These are phyloP conservation scores for Sparassis latifolia DNA, from an alignment of 1,284 basidiomycete genomes.

Conservation along the genomic window DNA sequence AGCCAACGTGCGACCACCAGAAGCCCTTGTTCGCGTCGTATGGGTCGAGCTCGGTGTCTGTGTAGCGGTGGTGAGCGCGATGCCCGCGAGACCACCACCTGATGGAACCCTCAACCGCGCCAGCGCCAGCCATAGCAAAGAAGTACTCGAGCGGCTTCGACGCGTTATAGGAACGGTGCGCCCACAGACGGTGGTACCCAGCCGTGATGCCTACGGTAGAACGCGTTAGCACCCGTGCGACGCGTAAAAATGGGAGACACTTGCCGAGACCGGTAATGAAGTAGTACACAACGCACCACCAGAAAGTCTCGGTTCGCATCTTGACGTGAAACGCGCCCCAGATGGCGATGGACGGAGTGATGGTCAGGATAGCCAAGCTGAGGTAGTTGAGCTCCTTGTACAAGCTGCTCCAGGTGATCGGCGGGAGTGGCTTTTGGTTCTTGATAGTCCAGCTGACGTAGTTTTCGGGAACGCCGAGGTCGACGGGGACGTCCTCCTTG, in stretches of 20 bases:
- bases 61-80: slow-evolving; percentile 91
- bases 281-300: slow-evolving; percentile 77
- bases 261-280: slow-evolving; percentile 78
- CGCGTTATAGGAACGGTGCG: slow-evolving; percentile 91
- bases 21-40: slow-evolving; percentile 88
- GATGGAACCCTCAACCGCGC: slow-evolving; percentile 87
- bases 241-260: slow-evolving; percentile 11
- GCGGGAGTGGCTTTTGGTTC: slow-evolving; percentile 71
- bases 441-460: slow-evolving; percentile 84
- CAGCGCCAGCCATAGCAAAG: slow-evolving; percentile 75
- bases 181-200: slow-evolving; percentile 92
- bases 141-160: slow-evolving; percentile 72
- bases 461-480: slow-evolving; percentile 79
- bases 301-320: slow-evolving; percentile 60
- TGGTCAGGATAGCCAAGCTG: slow-evolving; percentile 51
- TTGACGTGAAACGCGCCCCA: slow-evolving; percentile 58
- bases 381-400: slow-evolving; percentile 66
- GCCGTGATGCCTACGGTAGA: slow-evolving; percentile 45
- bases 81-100: slow-evolving; percentile 95
- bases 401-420: slow-evolving; percentile 66
- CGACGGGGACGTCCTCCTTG: slow-evolving; percentile 43
- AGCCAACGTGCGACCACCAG: slow-evolving; percentile 79
- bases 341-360: slow-evolving; percentile 68
- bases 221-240: not conserved
- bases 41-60: slow-evolving; percentile 92